Evolutionary conservation across 352 stramenopile species (phyloP).

Genomic region (Aphanomyces cochlioides): DNA sequence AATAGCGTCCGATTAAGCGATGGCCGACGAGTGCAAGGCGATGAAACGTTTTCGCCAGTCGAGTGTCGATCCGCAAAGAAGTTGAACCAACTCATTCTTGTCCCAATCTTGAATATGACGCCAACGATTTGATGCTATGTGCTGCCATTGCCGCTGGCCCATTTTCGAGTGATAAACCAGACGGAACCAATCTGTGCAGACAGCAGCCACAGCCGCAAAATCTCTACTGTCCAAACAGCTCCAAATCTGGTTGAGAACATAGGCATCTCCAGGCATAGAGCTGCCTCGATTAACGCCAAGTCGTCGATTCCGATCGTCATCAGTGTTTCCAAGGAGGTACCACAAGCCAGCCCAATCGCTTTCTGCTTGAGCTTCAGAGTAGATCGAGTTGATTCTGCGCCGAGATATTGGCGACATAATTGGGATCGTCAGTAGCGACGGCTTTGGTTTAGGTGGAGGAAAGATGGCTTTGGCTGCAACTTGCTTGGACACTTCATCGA

Average conservation of each 20-base stretch:
- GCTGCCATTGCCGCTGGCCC: conserved; percentile 25
- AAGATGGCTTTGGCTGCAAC: background rate
- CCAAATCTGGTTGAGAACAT: conserved; percentile 28
- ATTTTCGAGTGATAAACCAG: conserved; percentile 29
- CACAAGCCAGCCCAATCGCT: conserved; percentile 26
- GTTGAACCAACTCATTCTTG: background rate
- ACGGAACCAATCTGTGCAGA: conserved; percentile 28
- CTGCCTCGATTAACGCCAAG: background rate
- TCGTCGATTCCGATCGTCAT: conserved; percentile 22
- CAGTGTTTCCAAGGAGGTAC: conserved; percentile 23
- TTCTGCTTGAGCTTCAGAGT: conserved; percentile 13
- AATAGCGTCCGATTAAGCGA: no score
- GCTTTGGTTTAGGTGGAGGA: background rate
- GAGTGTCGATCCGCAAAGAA: background rate
- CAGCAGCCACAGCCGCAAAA: conserved; percentile 24
- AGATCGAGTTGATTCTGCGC: background rate
- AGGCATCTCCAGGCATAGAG: conserved; percentile 23
- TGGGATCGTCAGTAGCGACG: background rate
- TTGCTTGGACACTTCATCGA: conserved; percentile 13
- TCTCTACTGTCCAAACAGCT: conserved; percentile 25
- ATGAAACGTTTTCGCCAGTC: conserved; percentile 30
- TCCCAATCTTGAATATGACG: conserved; percentile 4
- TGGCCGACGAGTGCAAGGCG: conserved; percentile 13
- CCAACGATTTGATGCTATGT: conserved; percentile 16
- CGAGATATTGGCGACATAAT: background rate